These are phyloP conservation scores for Linderina pennispora DNA, from an alignment of 192 early-diverging fungal species.

Conservation along the genomic window DNA sequence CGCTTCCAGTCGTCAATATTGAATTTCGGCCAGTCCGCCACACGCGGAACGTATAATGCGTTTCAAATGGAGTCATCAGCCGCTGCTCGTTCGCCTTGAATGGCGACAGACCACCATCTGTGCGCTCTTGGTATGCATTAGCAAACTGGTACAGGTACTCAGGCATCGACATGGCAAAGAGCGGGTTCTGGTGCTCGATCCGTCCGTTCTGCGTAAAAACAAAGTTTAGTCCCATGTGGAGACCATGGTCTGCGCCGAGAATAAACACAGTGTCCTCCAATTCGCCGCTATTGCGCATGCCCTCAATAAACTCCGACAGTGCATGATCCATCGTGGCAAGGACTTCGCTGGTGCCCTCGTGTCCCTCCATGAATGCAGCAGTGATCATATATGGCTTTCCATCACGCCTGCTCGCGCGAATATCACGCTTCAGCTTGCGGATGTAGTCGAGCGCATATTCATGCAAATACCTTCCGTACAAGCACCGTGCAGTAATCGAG, in stretches of 20 bases:
- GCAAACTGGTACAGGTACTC: constrained; percentile 31
- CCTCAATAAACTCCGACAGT: constrained; percentile 18
- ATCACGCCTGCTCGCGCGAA: constrained; percentile 1
- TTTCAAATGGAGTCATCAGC: constrained; percentile 33
- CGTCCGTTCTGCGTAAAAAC: constrained; percentile 28
- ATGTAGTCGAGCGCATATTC: constrained; percentile 42
- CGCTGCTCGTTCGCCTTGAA: constrained; percentile 36
- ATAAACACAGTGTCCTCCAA: constrained; percentile 33
- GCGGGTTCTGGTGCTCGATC: constrained; percentile 43
- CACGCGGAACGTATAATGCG: constrained; percentile 30
- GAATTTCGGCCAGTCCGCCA: constrained; percentile 34
- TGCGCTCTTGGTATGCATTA: constrained; percentile 10
- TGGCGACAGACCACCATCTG: constrained; percentile 10
- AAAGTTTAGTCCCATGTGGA: constrained; percentile 46
- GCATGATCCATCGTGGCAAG: constrained; percentile 22
- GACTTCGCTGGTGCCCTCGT: constrained; percentile 43
- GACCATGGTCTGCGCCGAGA: constrained; percentile 26
- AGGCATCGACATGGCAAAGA: constrained; percentile 27
- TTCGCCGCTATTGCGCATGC: constrained; percentile 23
- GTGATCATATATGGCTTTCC: constrained; percentile 30
- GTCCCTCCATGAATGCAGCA: constrained; percentile 27
- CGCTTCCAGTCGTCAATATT: constrained; percentile 12
- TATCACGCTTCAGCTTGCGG: constrained; percentile 18
- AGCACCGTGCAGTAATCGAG: constrained; percentile 31
- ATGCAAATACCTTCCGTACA: constrained; percentile 34